Conservation (phyloP, 805 yeast genomes). For the Myxozyma neglecta region DNA sequence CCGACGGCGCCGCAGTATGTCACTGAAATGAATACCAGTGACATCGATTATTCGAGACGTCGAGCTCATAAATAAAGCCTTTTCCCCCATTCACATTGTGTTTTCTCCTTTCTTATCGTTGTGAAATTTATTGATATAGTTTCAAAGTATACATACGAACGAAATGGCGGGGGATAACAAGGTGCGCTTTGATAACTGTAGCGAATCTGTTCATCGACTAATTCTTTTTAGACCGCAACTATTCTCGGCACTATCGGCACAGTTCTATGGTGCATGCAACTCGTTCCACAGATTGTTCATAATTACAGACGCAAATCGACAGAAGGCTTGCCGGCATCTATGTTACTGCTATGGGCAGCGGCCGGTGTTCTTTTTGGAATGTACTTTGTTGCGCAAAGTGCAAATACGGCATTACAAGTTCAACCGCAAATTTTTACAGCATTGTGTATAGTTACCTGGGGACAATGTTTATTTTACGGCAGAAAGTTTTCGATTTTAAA, state of each 20-base stretch:
- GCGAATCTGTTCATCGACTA: neutral
- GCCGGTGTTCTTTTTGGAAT: slow-evolving; percentile 82
- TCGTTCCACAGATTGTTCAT: slow-evolving; percentile 78
- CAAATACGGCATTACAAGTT: slow-evolving; percentile 73
- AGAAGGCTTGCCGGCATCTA: slow-evolving; percentile 81
- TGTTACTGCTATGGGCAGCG: slow-evolving; percentile 82
- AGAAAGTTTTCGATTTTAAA: slow-evolving; percentile 37
- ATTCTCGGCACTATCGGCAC: slow-evolving; percentile 85
- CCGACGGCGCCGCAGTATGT: neutral
- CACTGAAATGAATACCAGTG: neutral
- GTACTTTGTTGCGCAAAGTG: slow-evolving; percentile 71
- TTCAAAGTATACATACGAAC: too few species aligned
- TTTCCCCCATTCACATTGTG: too few species aligned
- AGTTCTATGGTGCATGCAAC: slow-evolving; percentile 87
- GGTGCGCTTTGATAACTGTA: neutral
- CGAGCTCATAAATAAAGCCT: neutral
- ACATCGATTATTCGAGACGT: neutral
- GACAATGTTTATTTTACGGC: slow-evolving; percentile 61
- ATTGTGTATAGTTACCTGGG: slow-evolving; percentile 66
- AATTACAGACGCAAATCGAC: slow-evolving; percentile 77
- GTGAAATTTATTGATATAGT: too few species aligned
- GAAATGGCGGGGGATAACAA: neutral
- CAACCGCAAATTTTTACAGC: slow-evolving; percentile 84
- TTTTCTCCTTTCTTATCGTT: too few species aligned
- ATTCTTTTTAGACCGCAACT: slow-evolving; percentile 1